Evolutionary conservation across 768 basidiomycete species (phyloP), one percentile per base, ranked within the genome.

Genomic region (Pilatotrama ljubarskyi): DNA sequence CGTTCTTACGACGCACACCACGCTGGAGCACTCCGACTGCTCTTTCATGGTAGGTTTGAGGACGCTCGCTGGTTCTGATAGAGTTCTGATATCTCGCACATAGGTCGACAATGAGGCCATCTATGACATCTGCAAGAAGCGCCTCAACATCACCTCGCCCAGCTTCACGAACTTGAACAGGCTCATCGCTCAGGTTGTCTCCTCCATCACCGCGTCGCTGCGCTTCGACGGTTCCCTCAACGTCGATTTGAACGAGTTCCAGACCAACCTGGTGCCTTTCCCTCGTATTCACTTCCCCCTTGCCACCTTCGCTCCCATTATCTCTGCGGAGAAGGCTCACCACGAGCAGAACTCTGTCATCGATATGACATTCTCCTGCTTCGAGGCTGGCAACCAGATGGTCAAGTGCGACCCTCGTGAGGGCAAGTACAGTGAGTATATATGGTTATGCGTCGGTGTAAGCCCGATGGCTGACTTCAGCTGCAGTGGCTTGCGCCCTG

Each of bases 11-110:
- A 99, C 97, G 49, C 97, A 99, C 76, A 98, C 97, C 42, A 98
- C 97, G 57, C 88, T 98, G 59, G 97, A 98, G 76, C 97, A 99
- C 78, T 97, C 97, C n/a, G 97, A 99, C 80, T 99, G 97, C 76
- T 98, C 97, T 37, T 99, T 99, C 84, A 98, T 99, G 96, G 97
- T 90, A 64, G 51, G 53, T 55, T 14, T 47, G 36, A 17, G 10
- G 37, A 15, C 22, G 37, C n/a, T 5, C 35, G 7, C 25, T 18
- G 49, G 25, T 43, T 1, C 8, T 35, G 38, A 32, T 50, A 18
- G 15, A 25, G 32, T 25, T 18, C 41, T 26, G 22, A 32, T 13
- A 15, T 32, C 13, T 42, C 26, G 1, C n/a, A 13, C 47, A 32
- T 32, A 73, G 72, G 73, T 77, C 26, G 85, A 87, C 70, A 87